These are phyloP conservation scores for Talaromyces thailandensis DNA, from an alignment of 495 filamentous ascomycete species.

Conservation along the genomic window DNA sequence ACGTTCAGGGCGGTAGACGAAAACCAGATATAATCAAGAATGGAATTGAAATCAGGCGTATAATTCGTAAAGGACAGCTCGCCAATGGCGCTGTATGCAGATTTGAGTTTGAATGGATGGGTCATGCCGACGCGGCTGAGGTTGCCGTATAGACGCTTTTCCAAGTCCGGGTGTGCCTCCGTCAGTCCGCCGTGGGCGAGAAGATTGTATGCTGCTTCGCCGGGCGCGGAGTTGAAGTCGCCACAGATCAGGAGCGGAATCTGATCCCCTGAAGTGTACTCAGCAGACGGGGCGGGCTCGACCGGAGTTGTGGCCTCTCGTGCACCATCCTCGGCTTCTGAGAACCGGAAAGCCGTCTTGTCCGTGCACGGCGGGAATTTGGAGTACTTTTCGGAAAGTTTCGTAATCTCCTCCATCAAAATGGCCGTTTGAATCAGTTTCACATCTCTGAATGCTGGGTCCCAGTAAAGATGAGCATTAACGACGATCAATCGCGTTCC, in stretches of 20 bases:
- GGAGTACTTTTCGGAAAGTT: constrained; percentile 72
- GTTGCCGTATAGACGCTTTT: constrained; percentile 69
- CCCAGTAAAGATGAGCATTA: constrained; percentile 93
- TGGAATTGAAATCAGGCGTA: constrained; percentile 78
- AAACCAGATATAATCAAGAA: constrained; percentile 97
- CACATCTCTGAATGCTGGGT: constrained; percentile 81
- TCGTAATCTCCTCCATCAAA: constrained; percentile 80
- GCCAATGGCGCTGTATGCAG: constrained; percentile 67
- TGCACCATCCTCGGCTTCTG: constrained; percentile 45
- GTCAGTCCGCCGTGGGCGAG: constrained; percentile 64
- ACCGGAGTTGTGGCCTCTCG: constrained; percentile 37
- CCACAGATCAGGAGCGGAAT: constrained; percentile 89
- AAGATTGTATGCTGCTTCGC: constrained; percentile 82
- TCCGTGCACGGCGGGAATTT: constrained; percentile 67
- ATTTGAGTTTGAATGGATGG: constrained; percentile 90
- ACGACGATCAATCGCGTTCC: constrained; percentile 83
- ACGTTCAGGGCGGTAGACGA: constrained; percentile 85
- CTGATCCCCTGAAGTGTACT: constrained; percentile 74
- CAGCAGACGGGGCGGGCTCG: constrained; percentile 56
- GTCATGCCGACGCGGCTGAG: constrained; percentile 85
- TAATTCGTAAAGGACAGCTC: constrained; percentile 94
- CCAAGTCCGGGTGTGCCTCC: constrained; percentile 68
- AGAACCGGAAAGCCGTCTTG: constrained; percentile 63
- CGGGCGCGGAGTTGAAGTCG: constrained; percentile 85
- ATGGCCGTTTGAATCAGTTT: constrained; percentile 93